A percentile compares a stretch with the other conserved stretches of the same genome.
phyloP scores from a whole-genome alignment of 2,329 filamentous ascomycete genomes.

The Colletotrichum simmondsii region DNA sequence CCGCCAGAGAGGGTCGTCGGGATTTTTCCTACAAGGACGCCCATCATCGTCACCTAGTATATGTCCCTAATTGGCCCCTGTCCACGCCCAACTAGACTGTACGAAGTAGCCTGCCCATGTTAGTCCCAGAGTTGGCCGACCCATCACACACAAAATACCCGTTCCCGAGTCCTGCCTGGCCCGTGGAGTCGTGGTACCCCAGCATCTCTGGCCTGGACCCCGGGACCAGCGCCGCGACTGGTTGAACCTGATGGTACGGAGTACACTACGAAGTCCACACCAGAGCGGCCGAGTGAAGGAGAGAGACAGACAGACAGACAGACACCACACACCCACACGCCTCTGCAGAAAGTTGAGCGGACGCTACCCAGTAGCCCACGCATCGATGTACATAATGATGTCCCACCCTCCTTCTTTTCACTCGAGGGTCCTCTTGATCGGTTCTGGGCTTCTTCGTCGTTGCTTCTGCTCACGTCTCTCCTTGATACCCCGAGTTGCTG shows the following conservation, averaged over 20 bases:
- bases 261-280: slow-evolving; percentile 10
- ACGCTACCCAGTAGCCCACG: slow-evolving; percentile 5
- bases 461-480: slow-evolving; percentile 32
- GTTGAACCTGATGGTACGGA: slow-evolving; percentile 19
- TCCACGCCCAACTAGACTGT: background rate
- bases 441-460: slow-evolving; percentile 22
- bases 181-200: slow-evolving; percentile 30
- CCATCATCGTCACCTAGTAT: background rate
- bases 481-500: slow-evolving; percentile 33
- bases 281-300: slow-evolving; percentile 4
- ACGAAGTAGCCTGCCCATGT: slow-evolving; percentile 1
- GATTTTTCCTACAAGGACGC: slow-evolving; percentile 27
- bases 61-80: slow-evolving; percentile 21
- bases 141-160: slow-evolving; percentile 29
- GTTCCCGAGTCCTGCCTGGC: slow-evolving; percentile 31
- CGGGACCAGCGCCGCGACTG: slow-evolving; percentile 21
- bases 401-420: slow-evolving; percentile 29
- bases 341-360: slow-evolving; percentile 12
- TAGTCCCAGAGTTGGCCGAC: slow-evolving; percentile 25
- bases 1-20: slow-evolving; percentile 10
- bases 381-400: slow-evolving; percentile 32
- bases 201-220: slow-evolving; percentile 25
- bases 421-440: slow-evolving; percentile 8
- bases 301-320: slow-evolving; percentile 13
- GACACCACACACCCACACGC: slow-evolving; percentile 11